Evolutionary conservation across 768 basidiomycete genomes (phyloP), one percentile per base, ranked within the genome.

Genomic region (Infundibulicybe gibba): DNA sequence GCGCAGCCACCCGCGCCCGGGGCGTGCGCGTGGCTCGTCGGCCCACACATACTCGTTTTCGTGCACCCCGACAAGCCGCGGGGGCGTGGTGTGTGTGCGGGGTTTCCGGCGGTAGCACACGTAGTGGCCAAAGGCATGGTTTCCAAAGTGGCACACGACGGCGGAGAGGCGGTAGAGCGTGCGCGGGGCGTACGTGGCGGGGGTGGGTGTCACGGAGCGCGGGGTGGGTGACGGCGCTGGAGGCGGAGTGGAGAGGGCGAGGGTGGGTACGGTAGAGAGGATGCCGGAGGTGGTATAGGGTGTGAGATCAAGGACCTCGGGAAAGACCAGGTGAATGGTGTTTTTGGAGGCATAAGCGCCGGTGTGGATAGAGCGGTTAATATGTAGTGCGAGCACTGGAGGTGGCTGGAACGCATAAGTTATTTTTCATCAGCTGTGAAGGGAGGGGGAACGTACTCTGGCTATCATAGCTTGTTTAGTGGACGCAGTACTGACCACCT

Each of bases 401-500:
- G 97, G 95, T 12, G 97, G 89, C 83, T 93, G 60, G n/a, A 37
- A 14, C 20, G 43, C 43, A 41, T 33, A 16, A 25, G 43, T 30
- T 44, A 38, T 35, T 41, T 25, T 39, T 33, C n/a, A 48, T 21
- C 15, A 25, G 20, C 30, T 43, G 25, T 25, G 30, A 17, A 34
- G 41, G 39, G 43, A 41, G 44, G 41, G 48, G 42, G 34, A 25
- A 71, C 85, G 56, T 61, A 90, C 91, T 62, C 93, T 72, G 21
- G 92, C 93, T 50, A 93, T 77, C 85, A 94, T 92, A n/a, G 87
- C 85, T 61, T 90, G 90, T 63, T 92, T 93, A 15, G 88, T 92
- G 5, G 87, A 90, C 15, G 83, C 80, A 44, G 74, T 73, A 54
- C 87, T 86, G 40, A 81, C 65, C 1, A 88, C 83, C 59, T 81